Evolutionary conservation across 495 filamentous ascomycete species (phyloP), one percentile per base, ranked within the genome.

Genomic region (Filosporella fistucella): DNA sequence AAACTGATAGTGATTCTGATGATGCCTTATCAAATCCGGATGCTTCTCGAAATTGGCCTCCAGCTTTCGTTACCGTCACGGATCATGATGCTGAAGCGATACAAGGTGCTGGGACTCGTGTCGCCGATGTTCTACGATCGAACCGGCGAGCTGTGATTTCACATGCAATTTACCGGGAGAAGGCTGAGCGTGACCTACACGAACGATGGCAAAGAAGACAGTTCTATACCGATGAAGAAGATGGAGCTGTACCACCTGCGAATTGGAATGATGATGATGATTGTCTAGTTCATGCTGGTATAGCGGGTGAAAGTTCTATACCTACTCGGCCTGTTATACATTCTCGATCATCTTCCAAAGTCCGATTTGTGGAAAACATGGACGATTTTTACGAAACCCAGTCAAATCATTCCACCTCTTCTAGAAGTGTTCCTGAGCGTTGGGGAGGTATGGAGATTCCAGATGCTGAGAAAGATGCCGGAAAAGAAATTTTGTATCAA

Each of bases 401-500:
- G 14, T 91, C 87, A 18, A 89, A 87, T 57, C 81, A 77, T 5
- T 91, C 88, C 18, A 88, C 85, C 1, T 90, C 88, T 5, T 91
- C 85, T 12, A 74, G 86, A 28, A 86, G 82, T 56, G 78, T 86
- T n/a, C 80, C 86, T 18, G 86, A 93, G 61, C 72, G 88, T 29
- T 91, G 86, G 88, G 88, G 82, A 28, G 88, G 81, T 8, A 86
- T 87, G 57, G 87, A 90, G 51, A 84, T 88, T 11, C 85, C 87
- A 8, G 85, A 88, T 40, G 80, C 81, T 13, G 91, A 95, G 56
- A 74, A 70, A 53, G 89, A 95, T 58, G 78, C 85, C 7, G 89
- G 89, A 24, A 88, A 86, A 52, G 93, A 97, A 57, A 80, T 95
- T 13, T 69, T 97, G 6, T 96, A 93, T 57, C 88, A 95, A 59